These are phyloP conservation scores for Jacaranda mimosifolia DNA, from an alignment of 257 asterid species.

Conservation along the genomic window DNA sequence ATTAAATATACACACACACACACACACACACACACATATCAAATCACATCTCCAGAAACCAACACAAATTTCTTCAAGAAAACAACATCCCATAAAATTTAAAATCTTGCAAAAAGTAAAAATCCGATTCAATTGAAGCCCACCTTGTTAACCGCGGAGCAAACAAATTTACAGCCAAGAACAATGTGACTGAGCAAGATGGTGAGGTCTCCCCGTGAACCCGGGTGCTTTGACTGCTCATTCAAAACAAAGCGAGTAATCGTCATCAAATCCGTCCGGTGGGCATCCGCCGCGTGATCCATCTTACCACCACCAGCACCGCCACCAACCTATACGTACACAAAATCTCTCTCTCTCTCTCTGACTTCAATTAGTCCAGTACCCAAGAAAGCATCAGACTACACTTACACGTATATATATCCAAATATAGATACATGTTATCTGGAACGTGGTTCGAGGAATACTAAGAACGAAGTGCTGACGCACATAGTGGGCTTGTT, in stretches of 20 bases:
- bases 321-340: conserved; percentile 1
- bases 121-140: not conserved
- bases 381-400: not conserved
- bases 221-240: conserved; percentile 70
- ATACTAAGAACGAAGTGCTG: not conserved
- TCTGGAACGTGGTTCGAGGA: conserved; percentile 33
- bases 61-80: not conserved
- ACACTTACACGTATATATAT: not conserved
- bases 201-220: conserved; percentile 79
- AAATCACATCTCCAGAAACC: not conserved
- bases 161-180: conserved; percentile 82
- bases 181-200: conserved; percentile 77
- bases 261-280: conserved; percentile 87
- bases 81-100: not conserved
- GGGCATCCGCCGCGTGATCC: conserved; percentile 80
- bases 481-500: not conserved
- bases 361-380: not conserved
- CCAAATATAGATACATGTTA: not conserved
- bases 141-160: conserved; percentile 80
- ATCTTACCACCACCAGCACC: conserved; percentile 37
- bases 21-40: too few species aligned
- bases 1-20: too few species aligned
- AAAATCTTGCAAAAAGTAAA: not conserved
- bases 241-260: conserved; percentile 73
- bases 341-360: not conserved